These are phyloP conservation scores for Globisporangium emineosum DNA, from an alignment of 352 stramenopile species.

Conservation along the genomic window DNA sequence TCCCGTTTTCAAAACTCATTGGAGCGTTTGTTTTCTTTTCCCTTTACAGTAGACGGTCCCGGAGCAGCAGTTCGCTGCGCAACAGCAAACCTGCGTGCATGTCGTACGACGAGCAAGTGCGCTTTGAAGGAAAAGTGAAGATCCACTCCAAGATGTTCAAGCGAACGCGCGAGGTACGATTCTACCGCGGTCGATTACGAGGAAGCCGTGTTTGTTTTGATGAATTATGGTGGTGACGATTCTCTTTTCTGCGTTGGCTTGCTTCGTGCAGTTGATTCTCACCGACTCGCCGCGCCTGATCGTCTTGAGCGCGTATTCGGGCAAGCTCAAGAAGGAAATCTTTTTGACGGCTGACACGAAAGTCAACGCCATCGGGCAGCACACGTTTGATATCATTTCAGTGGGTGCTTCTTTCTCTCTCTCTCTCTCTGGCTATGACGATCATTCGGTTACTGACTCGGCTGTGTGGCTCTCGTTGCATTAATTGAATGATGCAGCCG, in stretches of 20 bases:
- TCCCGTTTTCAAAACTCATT: neutral
- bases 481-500: constrained; percentile 4
- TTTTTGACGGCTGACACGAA: constrained; percentile 58
- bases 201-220: neutral
- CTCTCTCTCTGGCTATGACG: neutral
- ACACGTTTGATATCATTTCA: constrained; percentile 78
- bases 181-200: neutral
- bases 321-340: constrained; percentile 73
- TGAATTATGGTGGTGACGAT: neutral
- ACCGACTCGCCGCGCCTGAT: constrained; percentile 70
- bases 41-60: constrained; percentile 38
- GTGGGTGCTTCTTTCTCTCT: constrained; percentile 29
- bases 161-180: constrained; percentile 57
- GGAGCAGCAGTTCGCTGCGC: constrained; percentile 64
- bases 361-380: constrained; percentile 61
- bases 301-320: constrained; percentile 63
- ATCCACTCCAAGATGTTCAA: constrained; percentile 79
- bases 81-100: constrained; percentile 54
- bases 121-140: constrained; percentile 73
- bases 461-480: neutral
- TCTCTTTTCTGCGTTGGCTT: constrained; percentile 5
- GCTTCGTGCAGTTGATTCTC: constrained; percentile 45
- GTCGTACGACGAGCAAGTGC: constrained; percentile 59
- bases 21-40: neutral
- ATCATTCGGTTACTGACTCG: neutral